These are phyloP conservation scores for Citrus mangshanensis DNA, from an alignment of 345 rosid species.

Conservation along the genomic window DNA sequence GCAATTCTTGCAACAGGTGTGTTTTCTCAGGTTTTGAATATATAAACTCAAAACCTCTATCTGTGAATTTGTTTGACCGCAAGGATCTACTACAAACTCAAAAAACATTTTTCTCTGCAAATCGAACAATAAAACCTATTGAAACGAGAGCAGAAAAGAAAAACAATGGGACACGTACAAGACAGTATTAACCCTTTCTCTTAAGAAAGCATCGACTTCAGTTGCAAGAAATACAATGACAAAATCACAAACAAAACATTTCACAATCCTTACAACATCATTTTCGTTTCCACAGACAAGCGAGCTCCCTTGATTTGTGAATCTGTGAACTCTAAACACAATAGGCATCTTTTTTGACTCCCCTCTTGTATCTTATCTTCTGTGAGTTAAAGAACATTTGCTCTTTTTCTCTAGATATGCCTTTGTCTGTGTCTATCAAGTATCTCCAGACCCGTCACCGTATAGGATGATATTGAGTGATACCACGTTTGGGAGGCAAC, in stretches of 20 bases:
- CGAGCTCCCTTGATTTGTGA: neutral
- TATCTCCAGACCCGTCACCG: conserved; percentile 36
- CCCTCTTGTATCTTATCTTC: neutral
- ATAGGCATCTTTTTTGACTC: neutral
- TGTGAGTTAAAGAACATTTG: neutral
- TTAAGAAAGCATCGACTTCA: neutral
- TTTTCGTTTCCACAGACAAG: neutral
- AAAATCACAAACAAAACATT: conserved; percentile 8
- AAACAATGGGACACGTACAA: no score
- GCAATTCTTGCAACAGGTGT: neutral
- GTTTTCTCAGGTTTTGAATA: neutral
- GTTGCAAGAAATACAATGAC: neutral
- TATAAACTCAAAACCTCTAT: no score
- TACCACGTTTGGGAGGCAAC: conserved; percentile 85
- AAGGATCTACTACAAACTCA: no score
- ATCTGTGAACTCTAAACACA: neutral
- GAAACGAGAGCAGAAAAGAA: no score
- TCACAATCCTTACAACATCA: neutral
- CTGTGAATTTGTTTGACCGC: neutral
- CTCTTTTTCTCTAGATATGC: neutral
- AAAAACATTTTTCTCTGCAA: no score
- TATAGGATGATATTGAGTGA: conserved; percentile 78
- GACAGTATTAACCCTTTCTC: neutral
- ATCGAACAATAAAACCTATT: neutral
- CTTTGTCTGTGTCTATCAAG: neutral